Evolutionary conservation across 2,329 filamentous ascomycete genomes (phyloP).

Genomic region (Xylariaceae sp.): DNA sequence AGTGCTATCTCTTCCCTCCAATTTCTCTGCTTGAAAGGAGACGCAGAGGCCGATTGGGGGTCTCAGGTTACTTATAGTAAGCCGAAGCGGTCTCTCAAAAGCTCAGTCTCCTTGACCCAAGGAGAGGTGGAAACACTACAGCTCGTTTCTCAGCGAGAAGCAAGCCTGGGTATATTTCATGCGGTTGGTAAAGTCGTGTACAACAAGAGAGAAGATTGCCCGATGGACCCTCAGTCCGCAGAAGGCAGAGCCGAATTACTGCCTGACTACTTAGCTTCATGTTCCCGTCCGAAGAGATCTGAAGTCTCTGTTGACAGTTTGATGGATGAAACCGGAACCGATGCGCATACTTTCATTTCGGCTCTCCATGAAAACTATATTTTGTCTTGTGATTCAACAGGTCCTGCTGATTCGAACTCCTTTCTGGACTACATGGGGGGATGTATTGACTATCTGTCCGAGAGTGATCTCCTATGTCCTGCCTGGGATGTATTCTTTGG

Average conservation of each 20-base stretch:
- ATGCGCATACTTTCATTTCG: constrained; percentile 87
- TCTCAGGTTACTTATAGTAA: constrained; percentile 76
- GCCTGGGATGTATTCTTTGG: constrained; percentile 74
- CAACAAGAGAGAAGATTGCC: constrained; percentile 79
- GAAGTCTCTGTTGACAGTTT: constrained; percentile 75
- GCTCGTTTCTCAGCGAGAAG: constrained; percentile 84
- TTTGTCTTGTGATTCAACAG: constrained; percentile 74
- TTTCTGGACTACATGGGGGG: constrained; percentile 80
- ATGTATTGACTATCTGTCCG: constrained; percentile 87
- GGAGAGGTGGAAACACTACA: constrained; percentile 82
- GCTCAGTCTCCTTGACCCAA: constrained; percentile 68
- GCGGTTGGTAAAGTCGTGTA: constrained; percentile 95
- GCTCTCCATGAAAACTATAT: constrained; percentile 94
- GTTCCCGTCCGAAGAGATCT: constrained; percentile 66
- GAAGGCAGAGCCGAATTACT: constrained; percentile 59
- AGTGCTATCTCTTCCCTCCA: constrained; percentile 92
- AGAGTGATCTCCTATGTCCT: constrained; percentile 83
- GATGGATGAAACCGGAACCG: constrained; percentile 93
- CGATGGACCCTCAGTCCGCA: constrained; percentile 43
- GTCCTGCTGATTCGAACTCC: constrained; percentile 57
- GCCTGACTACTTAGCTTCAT: constrained; percentile 63
- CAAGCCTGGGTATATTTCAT: constrained; percentile 92
- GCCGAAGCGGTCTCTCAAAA: constrained; percentile 65
- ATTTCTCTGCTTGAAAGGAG: constrained; percentile 86
- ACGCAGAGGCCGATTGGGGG: constrained; percentile 76